These are phyloP conservation scores for Ailanthus altissimus DNA, from an alignment of 345 rosid genomes.

Conservation along the genomic window DNA sequence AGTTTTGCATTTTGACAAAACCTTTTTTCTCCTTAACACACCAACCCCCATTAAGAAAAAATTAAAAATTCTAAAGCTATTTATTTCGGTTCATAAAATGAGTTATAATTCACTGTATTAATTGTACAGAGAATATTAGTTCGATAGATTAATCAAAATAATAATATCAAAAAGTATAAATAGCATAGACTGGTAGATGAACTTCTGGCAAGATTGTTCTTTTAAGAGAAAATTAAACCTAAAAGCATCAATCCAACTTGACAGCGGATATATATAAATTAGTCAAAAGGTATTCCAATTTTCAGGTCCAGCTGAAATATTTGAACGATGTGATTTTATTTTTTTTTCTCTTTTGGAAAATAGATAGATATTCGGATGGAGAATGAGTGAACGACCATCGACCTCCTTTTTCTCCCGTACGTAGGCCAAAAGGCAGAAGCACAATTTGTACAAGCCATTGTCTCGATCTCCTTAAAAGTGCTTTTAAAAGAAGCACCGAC, in stretches of 20 bases:
- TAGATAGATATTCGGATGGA: too few relatives aligned
- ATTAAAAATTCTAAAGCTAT: too few relatives aligned
- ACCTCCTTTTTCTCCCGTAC: too few relatives aligned
- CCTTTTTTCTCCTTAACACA: too few relatives aligned
- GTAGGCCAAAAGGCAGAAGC: not conserved
- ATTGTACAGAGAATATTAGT: too few relatives aligned
- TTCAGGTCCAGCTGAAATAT: constrained; percentile 13
- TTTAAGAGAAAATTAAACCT: not conserved
- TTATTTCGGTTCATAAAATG: too few relatives aligned
- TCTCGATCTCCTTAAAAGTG: constrained; percentile 5
- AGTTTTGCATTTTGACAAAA: too few relatives aligned
- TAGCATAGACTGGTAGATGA: not conserved
- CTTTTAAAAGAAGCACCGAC: not conserved
- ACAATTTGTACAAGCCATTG: not conserved
- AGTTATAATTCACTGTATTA: too few relatives aligned
- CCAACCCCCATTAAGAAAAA: too few relatives aligned
- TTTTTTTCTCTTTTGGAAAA: not conserved
- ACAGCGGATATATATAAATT: not conserved
- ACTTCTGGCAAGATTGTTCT: not conserved
- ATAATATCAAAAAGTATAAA: not conserved
- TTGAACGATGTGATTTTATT: not conserved
- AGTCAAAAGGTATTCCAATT: constrained; percentile 2
- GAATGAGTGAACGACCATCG: too few relatives aligned
- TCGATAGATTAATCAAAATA: not conserved
- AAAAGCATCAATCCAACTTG: not conserved